phyloP scores from a whole-genome alignment of 2,329 filamentous ascomycete genomes.

The Plenodomus tracheiphilus region DNA sequence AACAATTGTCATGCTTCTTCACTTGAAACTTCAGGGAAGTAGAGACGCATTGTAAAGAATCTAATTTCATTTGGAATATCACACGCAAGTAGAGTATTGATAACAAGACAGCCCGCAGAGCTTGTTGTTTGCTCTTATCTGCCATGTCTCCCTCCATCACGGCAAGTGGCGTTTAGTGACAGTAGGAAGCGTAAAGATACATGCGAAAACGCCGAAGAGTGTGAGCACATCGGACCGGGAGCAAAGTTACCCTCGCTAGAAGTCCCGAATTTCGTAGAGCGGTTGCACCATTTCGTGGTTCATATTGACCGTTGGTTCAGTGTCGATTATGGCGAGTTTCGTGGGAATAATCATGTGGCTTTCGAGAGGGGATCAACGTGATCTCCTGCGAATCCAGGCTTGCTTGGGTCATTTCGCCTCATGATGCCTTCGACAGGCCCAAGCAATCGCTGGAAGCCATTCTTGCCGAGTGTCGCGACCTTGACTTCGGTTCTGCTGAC shows the following conservation, averaged over 20 bases:
- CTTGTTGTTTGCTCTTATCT: constrained; percentile 15
- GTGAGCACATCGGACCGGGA: constrained; percentile 4
- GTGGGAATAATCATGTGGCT: constrained; percentile 14
- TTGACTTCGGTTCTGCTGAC: constrained; percentile 85
- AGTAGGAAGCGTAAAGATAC: constrained; percentile 45
- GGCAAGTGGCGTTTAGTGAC: constrained; percentile 40
- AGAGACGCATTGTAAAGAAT: background rate
- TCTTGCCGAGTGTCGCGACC: constrained; percentile 88
- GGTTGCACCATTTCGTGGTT: background rate
- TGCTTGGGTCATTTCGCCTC: constrained; percentile 70
- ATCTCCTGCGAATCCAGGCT: constrained; percentile 36
- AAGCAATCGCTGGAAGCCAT: constrained; percentile 89
- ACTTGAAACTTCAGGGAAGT: too few relatives aligned
- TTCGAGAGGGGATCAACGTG: constrained; percentile 65
- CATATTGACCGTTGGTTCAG: background rate
- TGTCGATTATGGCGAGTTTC: background rate
- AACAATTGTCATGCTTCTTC: too few relatives aligned
- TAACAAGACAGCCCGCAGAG: constrained; percentile 27
- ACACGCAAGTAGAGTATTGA: constrained; percentile 38
- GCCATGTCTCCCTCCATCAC: constrained; percentile 16
- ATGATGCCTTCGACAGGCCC: constrained; percentile 94
- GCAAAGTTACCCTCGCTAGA: constrained; percentile 1
- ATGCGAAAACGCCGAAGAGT: constrained; percentile 33
- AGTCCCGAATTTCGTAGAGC: background rate
- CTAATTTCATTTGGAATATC: constrained; percentile 15